Conservation (phyloP, 306 rosid species). For the Lathyrus aphaca region DNA sequence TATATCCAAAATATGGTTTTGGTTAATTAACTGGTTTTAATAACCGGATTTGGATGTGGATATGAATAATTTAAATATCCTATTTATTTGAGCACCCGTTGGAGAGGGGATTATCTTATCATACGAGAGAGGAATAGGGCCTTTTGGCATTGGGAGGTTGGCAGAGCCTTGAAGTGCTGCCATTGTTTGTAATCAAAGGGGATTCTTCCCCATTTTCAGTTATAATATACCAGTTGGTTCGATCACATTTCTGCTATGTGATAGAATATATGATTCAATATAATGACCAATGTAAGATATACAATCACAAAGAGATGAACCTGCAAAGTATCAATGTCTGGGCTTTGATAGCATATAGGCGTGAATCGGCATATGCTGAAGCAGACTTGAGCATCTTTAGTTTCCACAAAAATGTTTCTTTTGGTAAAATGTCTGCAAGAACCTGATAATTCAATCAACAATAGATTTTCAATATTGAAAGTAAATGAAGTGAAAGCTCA, state of each 20-base stretch:
- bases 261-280: conserved; percentile 8
- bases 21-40: too few relatives aligned
- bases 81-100: too few relatives aligned
- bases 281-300: conserved; percentile 14
- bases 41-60: too few relatives aligned
- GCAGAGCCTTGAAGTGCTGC: too few relatives aligned
- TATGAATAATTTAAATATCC: too few relatives aligned
- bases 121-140: too few relatives aligned
- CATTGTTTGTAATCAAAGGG: too few relatives aligned
- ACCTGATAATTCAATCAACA: conserved; percentile 59
- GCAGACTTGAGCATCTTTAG: conserved; percentile 73
- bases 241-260: neutral
- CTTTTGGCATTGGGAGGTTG: too few relatives aligned
- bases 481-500: conserved; percentile 38
- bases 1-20: too few relatives aligned
- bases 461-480: conserved; percentile 35
- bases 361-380: conserved; percentile 69
- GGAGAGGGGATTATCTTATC: too few relatives aligned
- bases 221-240: too few relatives aligned
- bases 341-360: conserved; percentile 77
- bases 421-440: conserved; percentile 73
- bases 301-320: conserved; percentile 41
- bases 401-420: conserved; percentile 84
- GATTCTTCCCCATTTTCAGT: too few relatives aligned
- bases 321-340: conserved; percentile 81